phyloP scores from a whole-genome alignment of 1,284 basidiomycete species.

The Cryptococcus floricola region DNA sequence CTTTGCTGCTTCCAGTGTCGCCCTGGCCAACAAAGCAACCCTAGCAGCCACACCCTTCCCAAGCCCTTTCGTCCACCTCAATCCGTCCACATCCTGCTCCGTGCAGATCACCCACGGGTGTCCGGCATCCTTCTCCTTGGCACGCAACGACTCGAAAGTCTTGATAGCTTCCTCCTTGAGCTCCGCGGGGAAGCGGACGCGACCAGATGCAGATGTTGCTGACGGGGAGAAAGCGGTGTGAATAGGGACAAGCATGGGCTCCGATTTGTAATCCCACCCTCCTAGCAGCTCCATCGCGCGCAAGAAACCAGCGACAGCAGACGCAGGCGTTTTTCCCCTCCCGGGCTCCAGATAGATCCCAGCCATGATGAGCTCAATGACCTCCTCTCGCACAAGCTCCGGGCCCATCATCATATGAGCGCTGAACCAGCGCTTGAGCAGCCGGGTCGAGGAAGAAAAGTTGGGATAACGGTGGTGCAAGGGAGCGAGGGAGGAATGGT shows the following conservation, averaged over 20 bases:
- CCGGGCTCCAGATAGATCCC: conserved; percentile 53
- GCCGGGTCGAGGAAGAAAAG: conserved; percentile 75
- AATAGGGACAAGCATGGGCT: conserved; percentile 55
- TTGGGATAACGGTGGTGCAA: conserved; percentile 75
- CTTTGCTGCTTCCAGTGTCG: conserved; percentile 55
- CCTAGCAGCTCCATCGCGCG: conserved; percentile 69
- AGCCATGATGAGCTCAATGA: conserved; percentile 79
- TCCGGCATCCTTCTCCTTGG: conserved; percentile 46
- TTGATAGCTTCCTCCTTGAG: conserved; percentile 61
- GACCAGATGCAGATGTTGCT: conserved; percentile 10
- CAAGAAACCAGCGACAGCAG: conserved; percentile 67
- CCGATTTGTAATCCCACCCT: conserved; percentile 71
- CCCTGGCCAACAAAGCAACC: conserved; percentile 65
- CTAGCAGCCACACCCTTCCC: conserved; percentile 68
- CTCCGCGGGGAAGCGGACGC: conserved; percentile 47
- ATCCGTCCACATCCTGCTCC: conserved; percentile 69
- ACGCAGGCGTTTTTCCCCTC: conserved; percentile 47
- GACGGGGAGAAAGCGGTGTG: conserved; percentile 45
- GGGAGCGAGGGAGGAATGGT: conserved; percentile 78
- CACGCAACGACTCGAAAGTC: conserved; percentile 47
- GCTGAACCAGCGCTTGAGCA: conserved; percentile 89
- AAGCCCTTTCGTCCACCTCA: conserved; percentile 66
- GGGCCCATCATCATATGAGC: conserved; percentile 77
- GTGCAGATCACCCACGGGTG: conserved; percentile 78
- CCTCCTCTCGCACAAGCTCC: conserved; percentile 54